Conservation (phyloP, 441 rosid species). For the Cnidoscolus chayamansa region DNA sequence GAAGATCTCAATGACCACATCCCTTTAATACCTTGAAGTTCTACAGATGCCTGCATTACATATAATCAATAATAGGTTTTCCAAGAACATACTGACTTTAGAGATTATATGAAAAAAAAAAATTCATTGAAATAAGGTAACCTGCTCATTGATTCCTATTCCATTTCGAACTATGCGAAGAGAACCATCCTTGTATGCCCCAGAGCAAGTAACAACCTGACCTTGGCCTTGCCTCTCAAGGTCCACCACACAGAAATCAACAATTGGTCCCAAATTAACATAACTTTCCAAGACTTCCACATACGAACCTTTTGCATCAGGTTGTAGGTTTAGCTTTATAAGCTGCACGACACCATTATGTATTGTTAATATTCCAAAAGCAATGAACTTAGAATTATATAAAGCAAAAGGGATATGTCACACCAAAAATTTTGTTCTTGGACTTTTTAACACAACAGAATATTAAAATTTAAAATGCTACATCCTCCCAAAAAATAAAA, state of each 20-base stretch:
- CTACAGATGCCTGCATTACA: slow-evolving; percentile 84
- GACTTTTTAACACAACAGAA: not conserved
- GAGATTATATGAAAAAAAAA: slow-evolving; percentile 8
- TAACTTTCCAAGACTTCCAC: slow-evolving; percentile 90
- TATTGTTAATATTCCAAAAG: slow-evolving; percentile 11
- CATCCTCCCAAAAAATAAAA: too few species aligned
- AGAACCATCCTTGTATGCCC: slow-evolving; percentile 98
- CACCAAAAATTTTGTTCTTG: not conserved
- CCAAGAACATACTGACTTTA: slow-evolving; percentile 11
- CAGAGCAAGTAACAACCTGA: slow-evolving; percentile 98
- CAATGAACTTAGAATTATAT: slow-evolving; percentile 11
- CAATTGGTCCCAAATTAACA: slow-evolving; percentile 96
- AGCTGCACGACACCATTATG: slow-evolving; percentile 49
- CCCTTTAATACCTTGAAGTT: slow-evolving; percentile 99
- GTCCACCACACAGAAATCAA: slow-evolving; percentile 96
- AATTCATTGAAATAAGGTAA: slow-evolving; percentile 23
- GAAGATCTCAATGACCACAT: slow-evolving; percentile 97
- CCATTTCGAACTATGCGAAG: slow-evolving; percentile 98
- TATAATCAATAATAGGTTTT: slow-evolving; percentile 15
- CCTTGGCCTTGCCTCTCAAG: slow-evolving; percentile 99
- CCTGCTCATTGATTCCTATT: slow-evolving; percentile 99
- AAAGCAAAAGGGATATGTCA: not conserved
- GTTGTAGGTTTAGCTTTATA: slow-evolving; percentile 72
- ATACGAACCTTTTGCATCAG: slow-evolving; percentile 87
- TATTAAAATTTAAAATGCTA: not conserved